These are phyloP conservation scores for Chlorella variabilis DNA, from an alignment of 163 green algal species.

Conservation along the genomic window DNA sequence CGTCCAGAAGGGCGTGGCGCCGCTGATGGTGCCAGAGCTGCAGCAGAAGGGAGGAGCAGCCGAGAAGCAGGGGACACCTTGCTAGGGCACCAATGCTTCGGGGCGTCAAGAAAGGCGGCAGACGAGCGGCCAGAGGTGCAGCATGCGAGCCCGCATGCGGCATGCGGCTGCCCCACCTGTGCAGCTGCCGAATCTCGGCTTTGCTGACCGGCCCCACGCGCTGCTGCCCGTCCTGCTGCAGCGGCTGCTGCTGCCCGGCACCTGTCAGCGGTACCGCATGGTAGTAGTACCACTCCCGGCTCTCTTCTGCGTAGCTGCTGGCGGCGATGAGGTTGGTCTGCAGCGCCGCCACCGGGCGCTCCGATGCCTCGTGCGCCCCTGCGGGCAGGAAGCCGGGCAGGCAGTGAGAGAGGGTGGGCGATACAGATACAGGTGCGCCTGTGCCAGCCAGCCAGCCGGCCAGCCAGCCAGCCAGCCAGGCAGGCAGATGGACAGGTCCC, in stretches of 20 bases:
- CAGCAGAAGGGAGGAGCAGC: not conserved
- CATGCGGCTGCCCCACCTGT: conserved; percentile 10
- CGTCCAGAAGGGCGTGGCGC: conserved; percentile 70
- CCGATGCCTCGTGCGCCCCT: conserved; percentile 63
- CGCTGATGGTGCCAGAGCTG: conserved; percentile 53
- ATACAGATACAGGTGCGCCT: no score
- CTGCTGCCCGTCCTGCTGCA: not conserved
- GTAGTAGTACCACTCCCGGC: conserved; percentile 58
- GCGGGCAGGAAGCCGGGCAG: no score
- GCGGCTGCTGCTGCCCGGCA: not conserved
- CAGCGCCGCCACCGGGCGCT: conserved; percentile 43
- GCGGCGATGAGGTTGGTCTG: conserved; percentile 66
- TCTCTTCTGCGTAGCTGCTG: conserved; percentile 47
- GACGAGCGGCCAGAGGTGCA: no score
- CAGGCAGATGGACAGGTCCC: no score
- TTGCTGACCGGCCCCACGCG: conserved; percentile 75
- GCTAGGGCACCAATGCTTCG: no score
- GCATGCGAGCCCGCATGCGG: no score
- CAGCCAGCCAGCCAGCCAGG: no score
- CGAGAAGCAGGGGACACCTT: no score
- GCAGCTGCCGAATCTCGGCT: conserved; percentile 70
- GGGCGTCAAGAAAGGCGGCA: no score
- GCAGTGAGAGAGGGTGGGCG: no score
- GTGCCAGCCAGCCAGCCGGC: no score
- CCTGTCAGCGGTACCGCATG: not conserved